Percentiles rank a stretch among this genome's conserved stretches.
These are phyloP conservation scores for Suillus plorans DNA, from an alignment of 768 basidiomycete genomes.

Conservation along the genomic window DNA sequence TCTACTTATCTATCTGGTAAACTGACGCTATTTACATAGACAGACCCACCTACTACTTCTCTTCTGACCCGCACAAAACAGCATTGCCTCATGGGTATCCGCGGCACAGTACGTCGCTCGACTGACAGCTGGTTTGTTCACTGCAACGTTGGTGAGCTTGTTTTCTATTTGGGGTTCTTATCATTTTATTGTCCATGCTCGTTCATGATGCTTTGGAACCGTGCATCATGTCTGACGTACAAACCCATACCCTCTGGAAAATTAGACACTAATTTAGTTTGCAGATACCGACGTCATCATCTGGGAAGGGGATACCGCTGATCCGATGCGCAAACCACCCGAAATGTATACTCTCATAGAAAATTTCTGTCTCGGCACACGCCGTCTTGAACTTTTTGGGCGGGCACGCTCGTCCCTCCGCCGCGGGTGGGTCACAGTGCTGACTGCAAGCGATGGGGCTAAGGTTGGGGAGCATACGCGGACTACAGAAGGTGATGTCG, in stretches of 20 bases:
- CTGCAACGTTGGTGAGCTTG: conserved; percentile 85
- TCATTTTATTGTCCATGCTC: conserved; percentile 7
- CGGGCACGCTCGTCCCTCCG: conserved; percentile 65
- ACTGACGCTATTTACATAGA: conserved; percentile 40
- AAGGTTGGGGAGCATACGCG: conserved; percentile 39
- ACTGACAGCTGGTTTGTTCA: conserved; percentile 98
- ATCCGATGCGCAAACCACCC: conserved; percentile 86
- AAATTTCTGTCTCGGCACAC: conserved; percentile 93
- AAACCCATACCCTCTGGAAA: background rate
- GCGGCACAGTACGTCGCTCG: conserved; percentile 92
- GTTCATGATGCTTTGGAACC: conserved; percentile 8
- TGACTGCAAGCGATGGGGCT: conserved; percentile 62
- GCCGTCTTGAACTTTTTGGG: conserved; percentile 90
- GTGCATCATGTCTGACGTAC: background rate
- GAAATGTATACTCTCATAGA: conserved; percentile 96
- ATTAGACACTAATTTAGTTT: background rate
- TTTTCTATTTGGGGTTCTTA: background rate
- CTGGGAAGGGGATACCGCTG: conserved; percentile 88
- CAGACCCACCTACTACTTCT: conserved; percentile 83
- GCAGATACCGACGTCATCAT: conserved; percentile 94
- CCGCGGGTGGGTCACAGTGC: conserved; percentile 90
- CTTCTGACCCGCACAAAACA: conserved; percentile 90
- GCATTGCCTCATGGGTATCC: conserved; percentile 96
- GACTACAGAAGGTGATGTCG: conserved; percentile 21
- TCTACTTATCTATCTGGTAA: background rate